Conservation (phyloP, 2,329 filamentous ascomycete genomes). For the Leptoxyphium fumago region DNA sequence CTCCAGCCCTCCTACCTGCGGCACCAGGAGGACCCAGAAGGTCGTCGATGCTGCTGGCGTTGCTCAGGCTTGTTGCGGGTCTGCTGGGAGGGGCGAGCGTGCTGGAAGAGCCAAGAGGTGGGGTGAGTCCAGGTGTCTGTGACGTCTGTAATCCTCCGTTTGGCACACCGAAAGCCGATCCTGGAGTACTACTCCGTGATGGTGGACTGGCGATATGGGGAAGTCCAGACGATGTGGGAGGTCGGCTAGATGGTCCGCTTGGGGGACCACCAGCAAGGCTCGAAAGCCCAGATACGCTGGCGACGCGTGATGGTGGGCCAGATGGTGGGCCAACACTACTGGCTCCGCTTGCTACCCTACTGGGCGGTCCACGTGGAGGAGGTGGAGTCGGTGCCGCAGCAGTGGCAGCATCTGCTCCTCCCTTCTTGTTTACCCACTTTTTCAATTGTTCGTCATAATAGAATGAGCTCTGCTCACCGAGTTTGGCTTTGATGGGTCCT, state of each 20-base stretch:
- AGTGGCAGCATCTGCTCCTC: constrained; percentile 45
- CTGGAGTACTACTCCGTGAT: constrained; percentile 14
- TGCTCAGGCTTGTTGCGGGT: constrained; percentile 70
- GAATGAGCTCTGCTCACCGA: constrained; percentile 86
- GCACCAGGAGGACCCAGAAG: constrained; percentile 44
- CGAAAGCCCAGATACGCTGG: constrained; percentile 5
- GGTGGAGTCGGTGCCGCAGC: constrained; percentile 44
- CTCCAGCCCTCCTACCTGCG: constrained; percentile 48
- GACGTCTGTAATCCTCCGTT: constrained; percentile 16
- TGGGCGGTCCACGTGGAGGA: constrained; percentile 50
- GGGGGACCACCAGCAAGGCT: constrained; percentile 10
- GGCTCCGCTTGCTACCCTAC: constrained; percentile 36
- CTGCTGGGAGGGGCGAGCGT: constrained; percentile 43
- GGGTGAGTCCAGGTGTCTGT: constrained; percentile 12
- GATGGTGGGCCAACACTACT: constrained; percentile 39
- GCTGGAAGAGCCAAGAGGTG: constrained; percentile 1
- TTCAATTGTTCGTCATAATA: constrained; percentile 92
- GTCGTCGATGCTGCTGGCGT: constrained; percentile 90
- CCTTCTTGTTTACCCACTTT: constrained; percentile 97
- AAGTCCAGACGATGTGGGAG: constrained; percentile 5
- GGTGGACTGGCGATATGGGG: constrained; percentile 14
- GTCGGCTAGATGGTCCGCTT: constrained; percentile 2
- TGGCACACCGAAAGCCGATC: constrained; percentile 3
- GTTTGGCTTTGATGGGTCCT: constrained; percentile 74
- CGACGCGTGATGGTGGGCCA: constrained; percentile 2